phyloP scores from a whole-genome alignment of 345 rosid species.

The Populus alba region DNA sequence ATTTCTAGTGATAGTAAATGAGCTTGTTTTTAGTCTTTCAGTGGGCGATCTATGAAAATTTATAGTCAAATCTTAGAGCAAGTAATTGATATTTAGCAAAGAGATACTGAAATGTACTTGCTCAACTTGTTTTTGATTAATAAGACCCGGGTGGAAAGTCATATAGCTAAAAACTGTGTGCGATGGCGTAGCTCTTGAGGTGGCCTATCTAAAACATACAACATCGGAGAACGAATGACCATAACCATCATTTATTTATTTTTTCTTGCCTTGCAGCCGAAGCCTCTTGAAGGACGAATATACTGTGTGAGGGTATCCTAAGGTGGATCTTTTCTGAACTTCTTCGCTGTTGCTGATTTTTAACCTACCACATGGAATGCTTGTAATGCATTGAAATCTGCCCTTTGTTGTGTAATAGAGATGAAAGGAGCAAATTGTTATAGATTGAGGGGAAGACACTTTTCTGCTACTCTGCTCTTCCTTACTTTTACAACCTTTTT shows the following conservation, averaged over 20 bases:
- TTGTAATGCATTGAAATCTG: neutral
- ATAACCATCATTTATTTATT: neutral
- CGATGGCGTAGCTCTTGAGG: neutral
- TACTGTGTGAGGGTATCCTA: neutral
- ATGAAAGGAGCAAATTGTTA: constrained; percentile 46
- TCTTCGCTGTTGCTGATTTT: neutral
- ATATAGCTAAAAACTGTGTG: neutral
- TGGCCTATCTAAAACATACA: neutral
- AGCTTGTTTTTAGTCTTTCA: neutral
- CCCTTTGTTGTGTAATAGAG: constrained; percentile 3
- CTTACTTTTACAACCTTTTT: constrained; percentile 37
- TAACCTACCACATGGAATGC: neutral
- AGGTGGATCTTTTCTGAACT: neutral
- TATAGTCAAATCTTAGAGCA: neutral
- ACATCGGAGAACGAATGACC: neutral
- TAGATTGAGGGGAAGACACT: constrained; percentile 37
- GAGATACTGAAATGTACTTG: neutral
- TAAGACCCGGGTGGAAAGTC: neutral
- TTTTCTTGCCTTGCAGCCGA: neutral
- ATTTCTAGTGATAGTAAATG: neutral
- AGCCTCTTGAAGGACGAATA: neutral
- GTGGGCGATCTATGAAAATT: neutral
- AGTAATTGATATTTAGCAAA: neutral
- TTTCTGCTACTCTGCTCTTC: constrained; percentile 33
- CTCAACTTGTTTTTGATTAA: neutral